Percentiles rank a stretch among this genome's conserved stretches.
phyloP scores from a whole-genome alignment of 1,284 basidiomycete genomes.

The Macrocybe sp. region DNA sequence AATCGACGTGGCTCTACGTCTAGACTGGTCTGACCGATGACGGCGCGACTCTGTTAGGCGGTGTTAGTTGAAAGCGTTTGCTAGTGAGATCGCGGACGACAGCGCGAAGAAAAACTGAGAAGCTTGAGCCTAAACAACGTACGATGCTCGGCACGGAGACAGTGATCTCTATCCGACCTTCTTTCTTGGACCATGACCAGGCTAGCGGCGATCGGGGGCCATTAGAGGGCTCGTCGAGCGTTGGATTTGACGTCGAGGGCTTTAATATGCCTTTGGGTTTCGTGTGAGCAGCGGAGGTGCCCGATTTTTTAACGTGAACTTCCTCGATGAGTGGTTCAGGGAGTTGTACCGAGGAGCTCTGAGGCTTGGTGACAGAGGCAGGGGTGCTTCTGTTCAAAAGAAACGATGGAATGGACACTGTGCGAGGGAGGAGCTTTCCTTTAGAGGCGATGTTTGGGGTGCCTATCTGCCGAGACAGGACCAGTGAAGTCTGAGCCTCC shows the following conservation, averaged over 20 bases:
- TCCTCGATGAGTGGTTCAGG: constrained; percentile 15
- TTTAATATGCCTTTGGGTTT: constrained; percentile 19
- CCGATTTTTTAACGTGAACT: constrained; percentile 2
- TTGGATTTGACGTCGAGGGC: background rate
- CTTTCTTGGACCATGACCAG: constrained; percentile 49
- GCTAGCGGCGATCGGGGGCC: constrained; percentile 7
- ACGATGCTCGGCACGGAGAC: constrained; percentile 53
- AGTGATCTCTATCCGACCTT: constrained; percentile 35
- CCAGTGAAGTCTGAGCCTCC: constrained; percentile 50
- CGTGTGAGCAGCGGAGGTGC: background rate
- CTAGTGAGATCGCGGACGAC: constrained; percentile 1
- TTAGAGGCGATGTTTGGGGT: constrained; percentile 70
- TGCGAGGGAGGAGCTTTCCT: constrained; percentile 54
- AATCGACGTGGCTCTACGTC: constrained; percentile 58
- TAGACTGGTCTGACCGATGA: constrained; percentile 43
- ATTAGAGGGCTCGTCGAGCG: constrained; percentile 4
- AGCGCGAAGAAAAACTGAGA: constrained; percentile 3
- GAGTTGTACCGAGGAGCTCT: background rate
- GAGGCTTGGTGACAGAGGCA: background rate
- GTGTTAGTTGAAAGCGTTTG: background rate
- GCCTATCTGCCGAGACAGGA: constrained; percentile 58
- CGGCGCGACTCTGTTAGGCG: constrained; percentile 35
- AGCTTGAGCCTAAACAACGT: constrained; percentile 7
- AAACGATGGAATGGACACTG: constrained; percentile 44
- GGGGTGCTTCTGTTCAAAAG: constrained; percentile 27